Percentiles rank a stretch among this genome's conserved stretches.
Conservation (phyloP, 1,284 basidiomycete species). For the Macrocystidia cucumis region DNA sequence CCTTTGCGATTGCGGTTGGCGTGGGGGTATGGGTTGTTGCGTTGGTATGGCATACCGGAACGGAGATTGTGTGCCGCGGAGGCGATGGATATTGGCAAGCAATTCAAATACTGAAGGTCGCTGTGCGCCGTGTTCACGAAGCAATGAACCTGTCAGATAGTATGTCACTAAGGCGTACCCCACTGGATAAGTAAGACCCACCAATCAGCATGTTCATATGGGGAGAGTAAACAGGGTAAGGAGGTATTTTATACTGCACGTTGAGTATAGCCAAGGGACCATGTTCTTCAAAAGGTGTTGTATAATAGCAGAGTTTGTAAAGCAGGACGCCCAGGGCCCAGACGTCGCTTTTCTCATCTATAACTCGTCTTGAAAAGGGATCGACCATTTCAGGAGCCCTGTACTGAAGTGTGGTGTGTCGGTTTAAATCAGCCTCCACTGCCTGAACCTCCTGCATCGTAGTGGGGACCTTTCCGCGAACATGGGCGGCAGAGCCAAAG, state of each 20-base stretch:
- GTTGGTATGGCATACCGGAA: conserved; percentile 58
- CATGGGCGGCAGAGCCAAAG: conserved; percentile 89
- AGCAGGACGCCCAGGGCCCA: conserved; percentile 95
- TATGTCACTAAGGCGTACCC: conserved; percentile 8
- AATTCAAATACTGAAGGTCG: conserved; percentile 81
- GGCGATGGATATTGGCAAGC: conserved; percentile 66
- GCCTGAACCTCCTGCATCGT: conserved; percentile 78
- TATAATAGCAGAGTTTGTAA: conserved; percentile 97
- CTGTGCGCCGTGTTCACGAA: conserved; percentile 79
- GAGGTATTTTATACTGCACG: conserved; percentile 91
- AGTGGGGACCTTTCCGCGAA: conserved; percentile 58
- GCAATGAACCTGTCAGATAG: conserved; percentile 67
- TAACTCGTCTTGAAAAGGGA: conserved; percentile 71
- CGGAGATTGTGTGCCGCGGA: conserved; percentile 78
- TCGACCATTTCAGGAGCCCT: conserved; percentile 99
- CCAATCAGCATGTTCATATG: conserved; percentile 86
- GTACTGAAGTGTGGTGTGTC: conserved; percentile 93
- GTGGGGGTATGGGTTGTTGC: conserved; percentile 39
- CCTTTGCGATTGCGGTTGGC: conserved; percentile 15
- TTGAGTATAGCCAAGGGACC: conserved; percentile 95
- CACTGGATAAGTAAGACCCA: conserved; percentile 26
- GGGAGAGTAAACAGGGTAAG: conserved; percentile 88
- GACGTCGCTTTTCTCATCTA: conserved; percentile 93
- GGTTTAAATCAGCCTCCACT: conserved; percentile 88
- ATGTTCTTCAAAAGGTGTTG: conserved; percentile 97